Conservation (phyloP, 2,329 filamentous ascomycete genomes). For the Epichloe bromicola region DNA sequence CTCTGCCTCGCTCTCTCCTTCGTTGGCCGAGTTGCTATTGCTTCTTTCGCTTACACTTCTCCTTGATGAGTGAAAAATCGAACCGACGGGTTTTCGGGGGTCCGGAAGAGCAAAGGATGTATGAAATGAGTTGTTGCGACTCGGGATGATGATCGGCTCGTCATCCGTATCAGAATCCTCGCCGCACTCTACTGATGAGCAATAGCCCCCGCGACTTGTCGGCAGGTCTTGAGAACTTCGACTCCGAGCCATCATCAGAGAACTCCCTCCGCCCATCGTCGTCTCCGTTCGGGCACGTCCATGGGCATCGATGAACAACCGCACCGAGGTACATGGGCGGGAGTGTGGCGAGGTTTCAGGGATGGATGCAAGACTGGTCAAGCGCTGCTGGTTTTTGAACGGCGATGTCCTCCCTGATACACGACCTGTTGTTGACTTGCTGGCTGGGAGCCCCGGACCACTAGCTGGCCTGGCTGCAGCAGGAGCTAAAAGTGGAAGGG, state of each 20-base stretch:
- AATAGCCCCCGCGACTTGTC: constrained; percentile 22
- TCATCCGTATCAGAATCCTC: constrained; percentile 48
- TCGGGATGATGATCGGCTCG: constrained; percentile 52
- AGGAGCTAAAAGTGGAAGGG: constrained; percentile 35
- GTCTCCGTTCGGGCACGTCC: constrained; percentile 46
- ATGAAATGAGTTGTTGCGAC: constrained; percentile 39
- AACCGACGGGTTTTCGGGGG: constrained; percentile 34
- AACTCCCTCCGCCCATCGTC: constrained; percentile 26
- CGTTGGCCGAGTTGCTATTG: constrained; percentile 26
- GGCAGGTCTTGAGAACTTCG: constrained; percentile 18
- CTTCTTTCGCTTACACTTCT: constrained; percentile 38
- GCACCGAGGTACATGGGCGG: constrained; percentile 41
- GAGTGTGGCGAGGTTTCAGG: constrained; percentile 35
- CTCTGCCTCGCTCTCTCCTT: constrained; percentile 45
- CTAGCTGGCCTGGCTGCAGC: constrained; percentile 21
- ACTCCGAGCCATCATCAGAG: constrained; percentile 15
- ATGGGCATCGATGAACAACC: constrained; percentile 50
- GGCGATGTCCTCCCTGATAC: constrained; percentile 38
- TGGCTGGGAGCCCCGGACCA: constrained; percentile 18
- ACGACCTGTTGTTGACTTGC: constrained; percentile 25
- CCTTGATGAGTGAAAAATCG: constrained; percentile 33
- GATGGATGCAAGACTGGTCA: constrained; percentile 43
- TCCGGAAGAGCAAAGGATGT: constrained; percentile 45
- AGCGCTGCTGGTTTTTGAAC: constrained; percentile 35
- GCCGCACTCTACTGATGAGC: constrained; percentile 28